Evolutionary conservation across 495 filamentous ascomycete genomes (phyloP).

Genomic region (Annulohypoxylon nitens): DNA sequence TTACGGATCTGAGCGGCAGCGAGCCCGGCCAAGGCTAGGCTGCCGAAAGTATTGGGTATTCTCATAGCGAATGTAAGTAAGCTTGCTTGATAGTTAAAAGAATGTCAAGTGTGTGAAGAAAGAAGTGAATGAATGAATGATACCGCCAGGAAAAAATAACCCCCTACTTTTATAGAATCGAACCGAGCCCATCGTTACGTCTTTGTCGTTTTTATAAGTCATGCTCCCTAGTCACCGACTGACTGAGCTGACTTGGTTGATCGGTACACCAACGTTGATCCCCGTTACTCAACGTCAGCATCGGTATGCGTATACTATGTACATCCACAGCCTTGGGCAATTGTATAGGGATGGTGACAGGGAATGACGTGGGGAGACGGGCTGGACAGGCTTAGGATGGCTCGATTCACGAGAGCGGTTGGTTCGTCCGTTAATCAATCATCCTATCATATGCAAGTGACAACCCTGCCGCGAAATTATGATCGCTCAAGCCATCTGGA

Average conservation of each 20-base stretch:
- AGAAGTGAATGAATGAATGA: background rate
- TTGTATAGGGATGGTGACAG: constrained; percentile 15
- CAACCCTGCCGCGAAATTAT: constrained; percentile 23
- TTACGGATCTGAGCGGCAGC: constrained; percentile 35
- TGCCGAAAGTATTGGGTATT: constrained; percentile 17
- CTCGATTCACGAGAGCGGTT: constrained; percentile 19
- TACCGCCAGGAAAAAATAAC: background rate
- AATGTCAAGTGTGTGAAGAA: background rate
- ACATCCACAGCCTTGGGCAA: constrained; percentile 13
- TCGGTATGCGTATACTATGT: background rate
- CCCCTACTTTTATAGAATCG: background rate
- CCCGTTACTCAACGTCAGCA: constrained; percentile 1
- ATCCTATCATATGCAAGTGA: constrained; percentile 16
- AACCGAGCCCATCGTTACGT: constrained; percentile 13
- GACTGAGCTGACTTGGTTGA: background rate
- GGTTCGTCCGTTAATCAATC: constrained; percentile 7
- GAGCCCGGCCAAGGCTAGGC: constrained; percentile 46
- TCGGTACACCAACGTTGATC: background rate
- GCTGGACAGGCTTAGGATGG: background rate
- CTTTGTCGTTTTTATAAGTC: constrained; percentile 21
- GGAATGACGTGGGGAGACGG: constrained; percentile 29
- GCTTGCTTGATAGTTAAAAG: constrained; percentile 4
- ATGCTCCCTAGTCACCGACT: constrained; percentile 17
- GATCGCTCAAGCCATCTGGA: constrained; percentile 26
- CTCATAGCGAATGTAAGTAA: constrained; percentile 29